Evolutionary conservation across 2,329 filamentous ascomycete genomes (phyloP), one percentile per base, ranked within the genome.

Genomic region (Alternaria consortialis): DNA sequence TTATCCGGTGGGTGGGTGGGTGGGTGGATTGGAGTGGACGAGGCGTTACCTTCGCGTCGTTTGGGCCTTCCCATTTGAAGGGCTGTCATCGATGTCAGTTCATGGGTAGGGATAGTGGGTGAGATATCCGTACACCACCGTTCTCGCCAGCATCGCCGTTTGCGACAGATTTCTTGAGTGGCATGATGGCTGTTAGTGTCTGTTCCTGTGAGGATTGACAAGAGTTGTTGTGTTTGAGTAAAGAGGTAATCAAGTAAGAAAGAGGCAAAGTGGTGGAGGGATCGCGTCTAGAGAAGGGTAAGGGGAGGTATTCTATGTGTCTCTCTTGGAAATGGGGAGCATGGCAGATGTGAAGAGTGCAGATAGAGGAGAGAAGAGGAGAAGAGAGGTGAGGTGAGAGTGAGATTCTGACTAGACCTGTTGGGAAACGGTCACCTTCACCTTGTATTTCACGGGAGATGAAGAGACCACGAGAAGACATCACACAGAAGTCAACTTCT

Each of bases 1-100:
- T 51, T 62, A 3, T 37, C 74, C 75, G 83, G n/a, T 31, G n/a
- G 3, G 20, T 34, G 15, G 12, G 27, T 7, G 27, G n/a, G 12
- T 5, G 34, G 17, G 20, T 15, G 13, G 5, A 11, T 3, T 39
- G n/a, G 12, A 12, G 13, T 11, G 23, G 11, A 9, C 13, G 32
- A 48, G 15, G 4, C 47, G 12, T 6, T 46, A 60, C 56, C 29
- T 62, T 70, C 32, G 3, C 43, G 6, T 68, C 67, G 42, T 70
- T 68, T 4, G 62, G 20, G 20, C 60, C 64, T 23, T 64, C 62
- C 65, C 64, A 68, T 12, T 23, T 47, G 57, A 68, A 58, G 25
- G 60, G 56, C 65, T 69, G 44, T n/a, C 9, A 13, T 27, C 20
- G n/a, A 4, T 17, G 36, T 37, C 23, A 27, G 44, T 50, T 32